Evolutionary conservation across 805 yeast species (phyloP).

Genomic region (Candida nitratophila): DNA sequence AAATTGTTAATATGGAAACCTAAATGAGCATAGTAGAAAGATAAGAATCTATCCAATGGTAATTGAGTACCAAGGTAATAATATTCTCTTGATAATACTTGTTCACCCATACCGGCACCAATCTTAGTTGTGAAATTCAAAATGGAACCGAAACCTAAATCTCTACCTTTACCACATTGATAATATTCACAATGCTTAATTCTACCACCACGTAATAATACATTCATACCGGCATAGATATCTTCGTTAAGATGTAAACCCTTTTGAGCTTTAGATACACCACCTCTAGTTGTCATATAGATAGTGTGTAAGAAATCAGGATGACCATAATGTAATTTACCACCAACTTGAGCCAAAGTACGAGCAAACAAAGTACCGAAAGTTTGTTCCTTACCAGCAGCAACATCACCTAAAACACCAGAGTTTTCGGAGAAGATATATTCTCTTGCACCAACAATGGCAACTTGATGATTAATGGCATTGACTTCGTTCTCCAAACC

Average conservation of each 20-base stretch:
- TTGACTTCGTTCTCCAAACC: conserved; percentile 34
- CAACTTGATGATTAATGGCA: conserved; percentile 48
- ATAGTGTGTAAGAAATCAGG: conserved; percentile 76
- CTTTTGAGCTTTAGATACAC: conserved; percentile 81
- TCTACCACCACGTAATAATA: conserved; percentile 77
- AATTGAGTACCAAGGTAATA: conserved; percentile 75
- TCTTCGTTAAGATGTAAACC: conserved; percentile 84
- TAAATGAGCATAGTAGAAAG: conserved; percentile 81
- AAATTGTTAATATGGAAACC: conserved; percentile 81
- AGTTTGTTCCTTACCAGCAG: conserved; percentile 88
- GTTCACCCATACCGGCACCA: conserved; percentile 95
- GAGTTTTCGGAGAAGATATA: conserved; percentile 82
- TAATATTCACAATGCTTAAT: conserved; percentile 82
- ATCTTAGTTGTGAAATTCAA: conserved; percentile 80
- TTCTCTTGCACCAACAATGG: conserved; percentile 83
- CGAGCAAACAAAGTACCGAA: conserved; percentile 82
- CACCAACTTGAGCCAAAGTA: conserved; percentile 79
- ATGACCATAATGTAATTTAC: conserved; percentile 83
- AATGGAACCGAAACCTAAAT: conserved; percentile 81
- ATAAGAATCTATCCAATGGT: conserved; percentile 73
- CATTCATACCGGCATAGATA: conserved; percentile 86
- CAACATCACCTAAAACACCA: conserved; percentile 82
- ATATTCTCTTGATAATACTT: conserved; percentile 77
- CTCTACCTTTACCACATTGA: conserved; percentile 91
- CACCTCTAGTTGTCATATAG: conserved; percentile 82